Base-by-base conservation (phyloP, 2,329 filamentous ascomycete genomes). In the Stylonectria norvegica region DNA sequence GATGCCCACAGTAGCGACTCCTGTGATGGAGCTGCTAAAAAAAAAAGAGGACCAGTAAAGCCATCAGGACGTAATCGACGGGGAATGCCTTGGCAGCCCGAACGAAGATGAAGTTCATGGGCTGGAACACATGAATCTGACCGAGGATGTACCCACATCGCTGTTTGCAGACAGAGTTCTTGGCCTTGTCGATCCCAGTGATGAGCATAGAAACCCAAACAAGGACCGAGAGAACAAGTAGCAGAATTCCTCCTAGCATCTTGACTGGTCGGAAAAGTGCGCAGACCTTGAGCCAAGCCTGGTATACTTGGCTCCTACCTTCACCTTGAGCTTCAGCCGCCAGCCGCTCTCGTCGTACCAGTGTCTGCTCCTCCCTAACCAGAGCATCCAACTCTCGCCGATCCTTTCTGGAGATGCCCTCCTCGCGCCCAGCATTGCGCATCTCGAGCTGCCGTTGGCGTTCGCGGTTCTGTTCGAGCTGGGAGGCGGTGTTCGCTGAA, bases 131-230 rank as follows among this genome's bases (percentile, higher is more conserved):
- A 62, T 94, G 89, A 63, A 94, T 86, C 59, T 73, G 76, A 30
- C 83, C 89, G 4, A 98, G 76, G 35, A 97, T 86, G 66, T 96
- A 98, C 47, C 93, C 93, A 61, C 93, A 98, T 55, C 81, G 83
- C 43, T 82, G 73, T 63, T 93, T 91, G 77, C 93, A 98, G 48
- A 94, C 71, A 4, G 90, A 96, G 70, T 97, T 96, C 64, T 86
- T 90, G 23, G 89, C 88, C 70, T 97, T 97, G 76, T 98, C 93
- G 58, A 97, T 89, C 52, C 83, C 86, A 0, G 91, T 97, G 60
- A 97, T 86, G 53, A 97, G 77, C 89, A 98, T 97, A 10, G 88
- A 95, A 7, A 85, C 77, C 77, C 89, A 95, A 52, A 94, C 76
- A 29, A 95, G 52, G 11, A 95, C 65, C 1, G 87, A 76, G 16